Evolutionary conservation across 2,329 filamentous ascomycete species (phyloP).

Genomic region (Fusarium proliferatum): DNA sequence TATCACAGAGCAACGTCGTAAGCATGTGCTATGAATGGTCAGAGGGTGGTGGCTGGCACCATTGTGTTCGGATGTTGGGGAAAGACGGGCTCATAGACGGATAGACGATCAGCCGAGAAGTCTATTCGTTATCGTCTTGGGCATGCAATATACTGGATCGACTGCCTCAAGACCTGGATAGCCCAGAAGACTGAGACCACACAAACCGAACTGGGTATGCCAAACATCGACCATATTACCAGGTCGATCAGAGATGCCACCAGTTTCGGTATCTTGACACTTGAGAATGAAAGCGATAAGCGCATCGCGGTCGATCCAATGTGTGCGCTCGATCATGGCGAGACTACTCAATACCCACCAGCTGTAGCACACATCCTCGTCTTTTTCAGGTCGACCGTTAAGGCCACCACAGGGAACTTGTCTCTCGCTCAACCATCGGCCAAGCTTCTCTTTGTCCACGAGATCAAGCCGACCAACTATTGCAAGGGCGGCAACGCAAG

Average conservation of each 20-base stretch:
- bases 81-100: neutral
- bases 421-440: constrained; percentile 91
- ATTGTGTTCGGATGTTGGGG: neutral
- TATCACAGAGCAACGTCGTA: constrained; percentile 60
- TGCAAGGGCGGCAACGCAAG: constrained; percentile 86
- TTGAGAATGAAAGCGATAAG: constrained; percentile 84
- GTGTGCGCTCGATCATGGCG: constrained; percentile 84
- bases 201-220: constrained; percentile 90
- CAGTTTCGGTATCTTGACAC: constrained; percentile 86
- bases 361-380: constrained; percentile 97
- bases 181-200: constrained; percentile 85
- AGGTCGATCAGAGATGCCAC: constrained; percentile 89
- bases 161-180: constrained; percentile 82
- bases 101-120: constrained; percentile 57
- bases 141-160: constrained; percentile 90
- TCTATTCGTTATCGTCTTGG: constrained; percentile 72
- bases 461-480: constrained; percentile 86
- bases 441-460: constrained; percentile 84
- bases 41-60: constrained; percentile 57
- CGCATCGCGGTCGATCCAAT: constrained; percentile 92
- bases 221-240: constrained; percentile 98
- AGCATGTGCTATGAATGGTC: constrained; percentile 77
- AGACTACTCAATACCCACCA: constrained; percentile 98
- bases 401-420: constrained; percentile 88
- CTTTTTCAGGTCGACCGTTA: constrained; percentile 94